phyloP scores from a whole-genome alignment of 1,284 basidiomycete genomes.

The Meripilus lineatus region DNA sequence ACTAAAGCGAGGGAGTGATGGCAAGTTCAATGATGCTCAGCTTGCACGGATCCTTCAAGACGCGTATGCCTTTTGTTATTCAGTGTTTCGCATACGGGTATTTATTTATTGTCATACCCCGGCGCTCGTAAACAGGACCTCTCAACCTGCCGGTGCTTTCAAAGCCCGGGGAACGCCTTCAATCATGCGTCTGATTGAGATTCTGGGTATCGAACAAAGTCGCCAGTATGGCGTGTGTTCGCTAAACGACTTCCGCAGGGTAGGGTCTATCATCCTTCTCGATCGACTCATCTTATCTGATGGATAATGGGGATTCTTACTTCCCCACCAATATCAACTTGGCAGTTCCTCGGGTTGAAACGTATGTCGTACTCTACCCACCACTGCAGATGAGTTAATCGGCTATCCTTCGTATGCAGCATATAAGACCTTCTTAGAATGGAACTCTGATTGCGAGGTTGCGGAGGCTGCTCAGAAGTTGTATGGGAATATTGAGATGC shows the following conservation, averaged over 20 bases:
- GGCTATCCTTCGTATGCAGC: conserved; percentile 21
- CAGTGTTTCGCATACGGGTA: too few relatives aligned
- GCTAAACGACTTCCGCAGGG: conserved; percentile 81
- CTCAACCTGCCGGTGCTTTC: conserved; percentile 73
- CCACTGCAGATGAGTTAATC: not conserved
- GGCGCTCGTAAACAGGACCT: too few relatives aligned
- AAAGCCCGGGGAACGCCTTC: conserved; percentile 73
- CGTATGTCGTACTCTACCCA: conserved; percentile 37
- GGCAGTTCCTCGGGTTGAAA: conserved; percentile 68
- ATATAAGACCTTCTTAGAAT: conserved; percentile 69
- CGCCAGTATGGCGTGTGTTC: conserved; percentile 81
- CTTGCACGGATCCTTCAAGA: conserved; percentile 66
- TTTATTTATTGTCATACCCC: too few relatives aligned
- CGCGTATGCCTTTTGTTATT: conserved; percentile 53
- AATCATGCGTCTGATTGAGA: conserved; percentile 72
- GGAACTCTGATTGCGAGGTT: conserved; percentile 76
- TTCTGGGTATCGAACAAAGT: conserved; percentile 78
- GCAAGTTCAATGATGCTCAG: conserved; percentile 65
- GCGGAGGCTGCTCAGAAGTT: conserved; percentile 71
- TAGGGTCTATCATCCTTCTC: too few relatives aligned
- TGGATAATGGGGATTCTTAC: not conserved
- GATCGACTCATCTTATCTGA: too few relatives aligned
- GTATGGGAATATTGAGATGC: conserved; percentile 71
- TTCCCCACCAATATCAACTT: not conserved
- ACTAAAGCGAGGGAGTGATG: conserved; percentile 48